Conservation (phyloP, 2,329 filamentous ascomycete species). For the Pyrenochaeta sp. region DNA sequence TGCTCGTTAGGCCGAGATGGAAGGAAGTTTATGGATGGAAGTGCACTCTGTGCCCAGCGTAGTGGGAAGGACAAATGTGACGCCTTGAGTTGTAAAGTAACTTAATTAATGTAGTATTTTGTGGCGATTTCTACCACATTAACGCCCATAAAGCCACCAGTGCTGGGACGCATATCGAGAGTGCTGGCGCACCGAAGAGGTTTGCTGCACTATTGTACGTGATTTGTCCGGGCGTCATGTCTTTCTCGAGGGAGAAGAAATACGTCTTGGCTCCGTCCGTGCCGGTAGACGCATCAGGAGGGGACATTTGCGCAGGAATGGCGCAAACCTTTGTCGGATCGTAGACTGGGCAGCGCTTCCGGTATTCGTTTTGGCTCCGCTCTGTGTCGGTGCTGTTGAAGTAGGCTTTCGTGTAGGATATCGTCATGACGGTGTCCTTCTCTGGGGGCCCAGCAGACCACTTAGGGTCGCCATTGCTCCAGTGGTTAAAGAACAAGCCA, state of each 20-base stretch:
- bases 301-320: constrained; percentile 42
- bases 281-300: constrained; percentile 38
- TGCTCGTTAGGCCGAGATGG: constrained; percentile 11
- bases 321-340: constrained; percentile 42
- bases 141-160: constrained; percentile 37
- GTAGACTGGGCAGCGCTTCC: constrained; percentile 39
- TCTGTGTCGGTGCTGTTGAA: constrained; percentile 71
- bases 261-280: constrained; percentile 43
- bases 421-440: constrained; percentile 67
- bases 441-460: constrained; percentile 78
- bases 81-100: neutral
- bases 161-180: constrained; percentile 33
- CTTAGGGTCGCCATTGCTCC: constrained; percentile 76
- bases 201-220: constrained; percentile 31
- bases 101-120: neutral
- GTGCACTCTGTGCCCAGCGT: neutral
- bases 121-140: constrained; percentile 20
- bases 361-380: constrained; percentile 40
- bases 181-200: constrained; percentile 22
- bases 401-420: constrained; percentile 79
- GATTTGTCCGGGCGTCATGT: constrained; percentile 42
- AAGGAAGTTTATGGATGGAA: neutral
- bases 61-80: constrained; percentile 7
- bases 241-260: constrained; percentile 43
- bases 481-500: constrained; percentile 74